Evolutionary conservation across 352 stramenopile species (phyloP).

Genomic region (Globisporangium yorkense): DNA sequence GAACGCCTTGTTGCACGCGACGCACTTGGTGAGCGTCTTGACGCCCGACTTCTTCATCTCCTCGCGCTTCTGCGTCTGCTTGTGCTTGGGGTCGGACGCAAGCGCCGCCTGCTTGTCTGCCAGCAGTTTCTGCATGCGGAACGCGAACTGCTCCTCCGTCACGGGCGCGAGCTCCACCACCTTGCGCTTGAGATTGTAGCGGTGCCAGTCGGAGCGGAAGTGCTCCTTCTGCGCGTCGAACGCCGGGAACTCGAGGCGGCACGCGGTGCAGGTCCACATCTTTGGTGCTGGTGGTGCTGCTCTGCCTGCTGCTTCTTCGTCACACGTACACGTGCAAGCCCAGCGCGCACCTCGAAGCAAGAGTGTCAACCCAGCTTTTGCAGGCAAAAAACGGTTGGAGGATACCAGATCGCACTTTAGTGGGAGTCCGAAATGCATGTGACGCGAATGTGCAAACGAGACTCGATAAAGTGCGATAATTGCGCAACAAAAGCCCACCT

Average conservation of each 20-base stretch:
- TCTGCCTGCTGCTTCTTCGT: neutral
- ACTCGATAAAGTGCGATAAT: too few species aligned
- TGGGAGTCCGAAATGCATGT: neutral
- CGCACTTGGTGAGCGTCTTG: conserved; percentile 77
- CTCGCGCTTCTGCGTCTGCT: conserved; percentile 60
- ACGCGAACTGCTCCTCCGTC: conserved; percentile 81
- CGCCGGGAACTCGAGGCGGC: conserved; percentile 58
- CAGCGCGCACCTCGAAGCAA: neutral
- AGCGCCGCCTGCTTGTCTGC: conserved; percentile 48
- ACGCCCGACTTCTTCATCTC: conserved; percentile 61
- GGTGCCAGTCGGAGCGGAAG: conserved; percentile 97
- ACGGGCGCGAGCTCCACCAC: conserved; percentile 92
- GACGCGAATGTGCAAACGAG: neutral
- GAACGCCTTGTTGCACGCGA: conserved; percentile 84
- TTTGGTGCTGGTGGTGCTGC: neutral
- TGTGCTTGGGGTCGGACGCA: conserved; percentile 64
- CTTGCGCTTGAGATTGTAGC: conserved; percentile 96
- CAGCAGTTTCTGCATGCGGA: conserved; percentile 70
- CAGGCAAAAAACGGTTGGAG: neutral
- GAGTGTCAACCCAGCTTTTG: neutral
- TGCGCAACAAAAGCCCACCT: neutral
- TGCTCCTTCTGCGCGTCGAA: conserved; percentile 78
- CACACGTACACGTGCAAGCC: neutral
- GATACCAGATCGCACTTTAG: neutral
- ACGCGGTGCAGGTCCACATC: conserved; percentile 84